These are phyloP conservation scores for Byssoonygena ceratinophila DNA, from an alignment of 2,329 filamentous ascomycete species.

Conservation along the genomic window DNA sequence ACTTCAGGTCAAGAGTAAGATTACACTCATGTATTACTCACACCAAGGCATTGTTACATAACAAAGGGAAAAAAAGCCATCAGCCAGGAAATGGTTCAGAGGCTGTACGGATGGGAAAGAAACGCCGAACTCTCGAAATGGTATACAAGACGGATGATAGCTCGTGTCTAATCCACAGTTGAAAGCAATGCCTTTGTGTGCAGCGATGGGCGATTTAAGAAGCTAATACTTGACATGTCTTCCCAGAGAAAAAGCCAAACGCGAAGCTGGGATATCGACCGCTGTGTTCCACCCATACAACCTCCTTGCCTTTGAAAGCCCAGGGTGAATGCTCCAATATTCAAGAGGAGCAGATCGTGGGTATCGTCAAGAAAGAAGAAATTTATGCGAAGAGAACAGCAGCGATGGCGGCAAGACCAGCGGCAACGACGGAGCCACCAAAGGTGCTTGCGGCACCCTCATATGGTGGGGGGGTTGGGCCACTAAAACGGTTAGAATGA, in stretches of 20 bases:
- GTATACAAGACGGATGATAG: no score
- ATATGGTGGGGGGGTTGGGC: conserved; percentile 18
- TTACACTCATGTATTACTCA: conserved; percentile 4
- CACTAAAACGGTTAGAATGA: neutral
- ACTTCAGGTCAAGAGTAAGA: no score
- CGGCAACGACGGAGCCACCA: conserved; percentile 23
- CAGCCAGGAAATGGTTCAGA: neutral
- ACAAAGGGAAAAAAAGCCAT: neutral
- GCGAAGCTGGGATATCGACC: neutral
- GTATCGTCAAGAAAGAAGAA: conserved; percentile 18
- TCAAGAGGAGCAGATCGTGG: conserved; percentile 14
- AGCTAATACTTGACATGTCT: neutral
- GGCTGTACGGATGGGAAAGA: neutral
- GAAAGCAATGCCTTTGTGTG: neutral
- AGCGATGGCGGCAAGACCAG: conserved; percentile 23
- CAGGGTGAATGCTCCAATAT: conserved; percentile 8
- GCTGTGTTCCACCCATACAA: neutral
- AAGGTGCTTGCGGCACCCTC: conserved; percentile 25
- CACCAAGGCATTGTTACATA: conserved; percentile 5
- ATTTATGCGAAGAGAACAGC: conserved; percentile 27
- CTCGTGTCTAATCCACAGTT: conserved; percentile 7
- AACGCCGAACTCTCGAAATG: neutral
- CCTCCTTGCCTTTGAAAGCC: neutral
- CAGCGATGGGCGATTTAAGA: neutral
- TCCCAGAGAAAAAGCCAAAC: neutral